Conservation (phyloP, 2,329 filamentous ascomycete species). For the Dothiorella sarmentorum region DNA sequence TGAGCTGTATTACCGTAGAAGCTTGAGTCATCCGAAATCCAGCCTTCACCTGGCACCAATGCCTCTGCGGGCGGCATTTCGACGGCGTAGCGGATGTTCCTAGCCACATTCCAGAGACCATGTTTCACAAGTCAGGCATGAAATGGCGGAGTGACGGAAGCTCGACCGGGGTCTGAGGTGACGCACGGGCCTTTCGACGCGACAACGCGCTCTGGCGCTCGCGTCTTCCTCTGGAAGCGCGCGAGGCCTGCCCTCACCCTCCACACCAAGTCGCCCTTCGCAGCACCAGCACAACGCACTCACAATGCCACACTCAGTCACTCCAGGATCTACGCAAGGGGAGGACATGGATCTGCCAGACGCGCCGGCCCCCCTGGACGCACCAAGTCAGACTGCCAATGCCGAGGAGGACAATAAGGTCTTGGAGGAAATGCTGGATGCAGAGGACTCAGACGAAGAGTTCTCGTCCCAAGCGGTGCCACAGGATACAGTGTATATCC, state of each 20-base stretch:
- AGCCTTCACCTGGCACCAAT: conserved; percentile 31
- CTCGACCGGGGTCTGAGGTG: background rate
- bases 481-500: conserved; percentile 39
- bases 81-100: background rate
- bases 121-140: background rate
- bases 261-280: background rate
- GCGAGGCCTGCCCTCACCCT: background rate
- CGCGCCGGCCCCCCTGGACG: conserved; percentile 22
- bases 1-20: conserved; percentile 40
- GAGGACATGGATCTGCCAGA: conserved; percentile 43
- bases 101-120: background rate
- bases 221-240: conserved; percentile 4
- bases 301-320: conserved; percentile 47
- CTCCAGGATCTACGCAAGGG: conserved; percentile 37
- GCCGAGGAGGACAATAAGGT: conserved; percentile 31
- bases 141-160: background rate
- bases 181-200: background rate
- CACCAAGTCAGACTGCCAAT: conserved; percentile 23
- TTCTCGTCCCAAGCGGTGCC: conserved; percentile 53
- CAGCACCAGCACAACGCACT: background rate
- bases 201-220: background rate
- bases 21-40: conserved; percentile 43
- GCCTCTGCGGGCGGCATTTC: conserved; percentile 23
- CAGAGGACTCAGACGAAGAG: conserved; percentile 56
- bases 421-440: conserved; percentile 59